Conservation (phyloP, 192 early-diverging fungal genomes). For the Coemansia umbellata region DNA sequence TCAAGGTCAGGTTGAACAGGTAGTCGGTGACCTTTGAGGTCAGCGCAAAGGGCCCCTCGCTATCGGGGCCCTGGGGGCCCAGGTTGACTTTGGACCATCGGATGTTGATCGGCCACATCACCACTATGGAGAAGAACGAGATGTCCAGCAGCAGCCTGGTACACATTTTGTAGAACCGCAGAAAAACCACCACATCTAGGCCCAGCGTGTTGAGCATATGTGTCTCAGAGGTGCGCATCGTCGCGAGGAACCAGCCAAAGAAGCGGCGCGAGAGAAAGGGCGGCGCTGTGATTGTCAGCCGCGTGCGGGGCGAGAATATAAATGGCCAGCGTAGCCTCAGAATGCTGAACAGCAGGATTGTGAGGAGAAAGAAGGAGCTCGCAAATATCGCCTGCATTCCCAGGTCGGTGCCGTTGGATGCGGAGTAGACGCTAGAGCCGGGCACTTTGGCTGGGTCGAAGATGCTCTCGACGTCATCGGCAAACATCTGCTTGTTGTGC, state of each 20-base stretch:
- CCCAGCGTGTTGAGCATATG: constrained; percentile 51
- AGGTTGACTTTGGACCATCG: constrained; percentile 42
- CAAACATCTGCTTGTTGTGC: background rate
- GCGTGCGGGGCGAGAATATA: constrained; percentile 49
- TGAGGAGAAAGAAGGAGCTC: constrained; percentile 29
- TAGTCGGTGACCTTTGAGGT: constrained; percentile 43
- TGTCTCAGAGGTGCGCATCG: constrained; percentile 47
- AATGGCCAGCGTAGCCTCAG: constrained; percentile 43
- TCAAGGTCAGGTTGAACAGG: constrained; percentile 47
- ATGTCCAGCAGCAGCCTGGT: constrained; percentile 43
- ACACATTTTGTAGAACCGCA: constrained; percentile 53
- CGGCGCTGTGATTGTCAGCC: constrained; percentile 45
- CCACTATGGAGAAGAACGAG: constrained; percentile 29
- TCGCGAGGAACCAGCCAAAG: constrained; percentile 50
- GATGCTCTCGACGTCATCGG: constrained; percentile 37
- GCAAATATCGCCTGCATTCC: constrained; percentile 49
- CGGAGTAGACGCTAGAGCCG: constrained; percentile 42
- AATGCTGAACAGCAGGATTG: constrained; percentile 33
- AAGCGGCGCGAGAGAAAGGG: constrained; percentile 30
- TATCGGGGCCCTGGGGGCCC: background rate
- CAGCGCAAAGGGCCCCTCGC: constrained; percentile 11
- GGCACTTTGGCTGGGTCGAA: constrained; percentile 47
- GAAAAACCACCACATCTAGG: constrained; percentile 48
- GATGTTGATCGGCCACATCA: constrained; percentile 51
- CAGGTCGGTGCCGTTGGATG: constrained; percentile 46